phyloP scores from a whole-genome alignment of 495 filamentous ascomycete genomes.

The Penicillium lagena region DNA sequence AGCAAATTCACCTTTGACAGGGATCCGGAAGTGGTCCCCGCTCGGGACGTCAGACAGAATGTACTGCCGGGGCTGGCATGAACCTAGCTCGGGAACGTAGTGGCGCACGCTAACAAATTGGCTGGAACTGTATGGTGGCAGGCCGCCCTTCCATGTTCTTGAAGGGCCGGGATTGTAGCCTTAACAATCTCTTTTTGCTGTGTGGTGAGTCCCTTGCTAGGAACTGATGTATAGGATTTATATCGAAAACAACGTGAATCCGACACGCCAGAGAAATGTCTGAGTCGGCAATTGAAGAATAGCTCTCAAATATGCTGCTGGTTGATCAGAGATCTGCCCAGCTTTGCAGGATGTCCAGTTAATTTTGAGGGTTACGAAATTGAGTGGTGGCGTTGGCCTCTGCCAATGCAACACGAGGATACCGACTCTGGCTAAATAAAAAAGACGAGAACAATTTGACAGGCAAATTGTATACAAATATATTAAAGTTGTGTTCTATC shows the following conservation, averaged over 20 bases:
- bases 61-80: constrained; percentile 66
- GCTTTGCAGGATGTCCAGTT: too few relatives aligned
- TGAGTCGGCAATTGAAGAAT: too few relatives aligned
- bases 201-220: constrained; percentile 3
- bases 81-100: constrained; percentile 48
- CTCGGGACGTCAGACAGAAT: constrained; percentile 58
- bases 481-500: too few relatives aligned
- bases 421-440: too few relatives aligned
- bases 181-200: constrained; percentile 20
- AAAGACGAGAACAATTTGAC: too few relatives aligned
- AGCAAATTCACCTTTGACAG: constrained; percentile 47
- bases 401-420: too few relatives aligned
- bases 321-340: too few relatives aligned
- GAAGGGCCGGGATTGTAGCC: constrained; percentile 41
- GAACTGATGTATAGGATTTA: background rate
- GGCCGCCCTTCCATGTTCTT: constrained; percentile 51
- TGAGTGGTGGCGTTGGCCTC: too few relatives aligned
- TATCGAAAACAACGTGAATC: background rate
- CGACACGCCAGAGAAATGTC: too few relatives aligned
- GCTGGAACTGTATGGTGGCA: constrained; percentile 58
- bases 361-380: too few relatives aligned
- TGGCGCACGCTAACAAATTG: constrained; percentile 63
- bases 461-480: too few relatives aligned
- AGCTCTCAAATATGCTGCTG: too few relatives aligned
- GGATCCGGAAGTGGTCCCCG: constrained; percentile 60